Evolutionary conservation across 345 rosid species (phyloP).

Genomic region (Pistacia integerrima): DNA sequence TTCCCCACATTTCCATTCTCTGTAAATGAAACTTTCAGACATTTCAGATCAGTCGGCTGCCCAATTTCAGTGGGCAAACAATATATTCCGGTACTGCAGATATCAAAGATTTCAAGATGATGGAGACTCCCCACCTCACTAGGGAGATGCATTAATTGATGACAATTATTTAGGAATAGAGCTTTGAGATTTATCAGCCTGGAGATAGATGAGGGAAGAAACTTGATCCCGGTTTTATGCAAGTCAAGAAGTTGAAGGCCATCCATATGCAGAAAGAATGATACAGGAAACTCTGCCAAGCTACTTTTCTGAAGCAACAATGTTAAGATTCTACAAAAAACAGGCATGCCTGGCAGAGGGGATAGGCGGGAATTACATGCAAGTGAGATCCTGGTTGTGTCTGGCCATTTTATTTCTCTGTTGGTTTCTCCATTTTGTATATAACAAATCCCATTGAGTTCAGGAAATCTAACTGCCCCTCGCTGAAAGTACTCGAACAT

Average conservation of each 20-base stretch:
- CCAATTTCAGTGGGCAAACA: conserved; percentile 25
- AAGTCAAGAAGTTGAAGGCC: conserved; percentile 32
- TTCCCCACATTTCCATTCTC: conserved; percentile 2
- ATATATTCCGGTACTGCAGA: conserved; percentile 20
- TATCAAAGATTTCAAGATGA: conserved; percentile 27
- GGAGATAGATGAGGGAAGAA: conserved; percentile 26
- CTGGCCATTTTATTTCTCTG: conserved; percentile 16
- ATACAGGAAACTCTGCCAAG: not conserved
- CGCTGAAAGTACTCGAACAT: conserved; percentile 7
- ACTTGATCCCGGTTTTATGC: conserved; percentile 6
- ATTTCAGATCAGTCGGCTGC: conserved; percentile 21
- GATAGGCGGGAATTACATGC: not conserved
- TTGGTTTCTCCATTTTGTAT: conserved; percentile 9
- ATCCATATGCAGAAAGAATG: conserved; percentile 18
- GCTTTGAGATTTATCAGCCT: conserved; percentile 21
- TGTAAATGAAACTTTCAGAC: conserved; percentile 30
- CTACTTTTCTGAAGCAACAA: conserved; percentile 22
- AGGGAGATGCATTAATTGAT: conserved; percentile 16
- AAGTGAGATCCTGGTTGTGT: conserved; percentile 14
- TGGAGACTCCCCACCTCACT: conserved; percentile 13
- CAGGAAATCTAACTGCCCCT: conserved; percentile 3
- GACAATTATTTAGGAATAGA: conserved; percentile 25
- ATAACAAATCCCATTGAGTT: not conserved
- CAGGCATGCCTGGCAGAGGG: conserved; percentile 4
- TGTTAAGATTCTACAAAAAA: conserved; percentile 10